Evolutionary conservation across 306 rosid genomes (phyloP).

Genomic region (Begonia peltatifolia): DNA sequence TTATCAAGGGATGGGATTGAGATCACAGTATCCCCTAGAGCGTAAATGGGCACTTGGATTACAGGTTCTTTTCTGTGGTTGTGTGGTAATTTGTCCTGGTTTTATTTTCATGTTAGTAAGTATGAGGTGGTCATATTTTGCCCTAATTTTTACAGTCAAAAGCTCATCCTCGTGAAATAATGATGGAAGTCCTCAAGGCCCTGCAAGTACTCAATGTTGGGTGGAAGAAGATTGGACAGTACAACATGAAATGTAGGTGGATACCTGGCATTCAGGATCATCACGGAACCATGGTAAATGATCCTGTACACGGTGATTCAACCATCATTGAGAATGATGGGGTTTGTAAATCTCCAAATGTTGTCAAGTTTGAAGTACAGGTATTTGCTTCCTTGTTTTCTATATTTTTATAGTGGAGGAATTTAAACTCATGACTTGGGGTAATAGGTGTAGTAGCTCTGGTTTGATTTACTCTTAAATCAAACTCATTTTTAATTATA

Average conservation of each 20-base stretch:
- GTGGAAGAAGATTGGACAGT: slow-evolving; percentile 95
- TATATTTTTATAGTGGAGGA: background rate
- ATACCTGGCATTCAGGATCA: slow-evolving; percentile 29
- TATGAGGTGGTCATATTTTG: background rate
- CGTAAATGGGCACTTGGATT: slow-evolving; percentile 98
- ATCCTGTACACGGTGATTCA: slow-evolving; percentile 33
- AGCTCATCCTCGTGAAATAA: slow-evolving; percentile 90
- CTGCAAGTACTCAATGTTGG: slow-evolving; percentile 72
- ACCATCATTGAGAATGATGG: slow-evolving; percentile 44
- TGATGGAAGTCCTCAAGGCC: slow-evolving; percentile 89
- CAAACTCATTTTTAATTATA: too few species aligned
- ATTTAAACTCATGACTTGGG: background rate
- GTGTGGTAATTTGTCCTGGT: too few species aligned
- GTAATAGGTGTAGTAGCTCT: too few species aligned
- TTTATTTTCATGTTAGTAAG: too few species aligned
- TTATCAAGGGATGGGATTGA: slow-evolving; percentile 44
- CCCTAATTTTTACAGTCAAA: slow-evolving; percentile 41
- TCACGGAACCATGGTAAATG: slow-evolving; percentile 39
- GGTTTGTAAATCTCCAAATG: slow-evolving; percentile 30
- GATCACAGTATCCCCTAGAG: slow-evolving; percentile 64
- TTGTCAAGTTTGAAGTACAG: slow-evolving; percentile 95
- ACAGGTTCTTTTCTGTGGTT: slow-evolving; percentile 38
- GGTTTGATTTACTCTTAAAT: too few species aligned
- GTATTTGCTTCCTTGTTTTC: slow-evolving; percentile 12
- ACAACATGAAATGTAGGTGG: slow-evolving; percentile 96